These are phyloP conservation scores for Haplosporangium gracile DNA, from an alignment of 192 early-diverging fungal genomes.

Conservation along the genomic window DNA sequence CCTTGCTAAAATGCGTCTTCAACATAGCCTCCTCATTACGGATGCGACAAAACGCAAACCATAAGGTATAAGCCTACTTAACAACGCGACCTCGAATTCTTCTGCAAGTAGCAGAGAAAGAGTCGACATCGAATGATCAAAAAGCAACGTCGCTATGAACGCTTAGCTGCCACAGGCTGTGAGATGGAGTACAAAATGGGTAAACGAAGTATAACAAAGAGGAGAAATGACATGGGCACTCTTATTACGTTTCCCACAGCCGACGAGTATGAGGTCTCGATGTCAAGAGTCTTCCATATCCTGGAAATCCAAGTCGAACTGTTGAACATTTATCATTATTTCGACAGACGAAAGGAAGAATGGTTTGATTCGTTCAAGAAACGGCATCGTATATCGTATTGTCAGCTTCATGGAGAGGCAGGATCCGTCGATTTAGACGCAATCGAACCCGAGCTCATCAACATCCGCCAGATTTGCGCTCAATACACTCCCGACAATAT, in stretches of 20 bases:
- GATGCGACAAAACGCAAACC: too few species aligned
- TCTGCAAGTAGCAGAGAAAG: too few species aligned
- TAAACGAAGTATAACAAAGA: neutral
- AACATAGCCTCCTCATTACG: too few species aligned
- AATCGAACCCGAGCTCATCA: constrained; percentile 18
- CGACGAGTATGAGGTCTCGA: constrained; percentile 3
- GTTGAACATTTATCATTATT: constrained; percentile 20
- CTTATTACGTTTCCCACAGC: neutral
- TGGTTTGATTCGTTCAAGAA: constrained; percentile 19
- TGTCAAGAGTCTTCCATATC: constrained; percentile 3
- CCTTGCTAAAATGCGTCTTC: too few species aligned
- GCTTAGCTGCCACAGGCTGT: too few species aligned
- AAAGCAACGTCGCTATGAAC: too few species aligned
- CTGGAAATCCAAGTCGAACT: constrained; percentile 9
- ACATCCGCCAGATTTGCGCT: constrained; percentile 6
- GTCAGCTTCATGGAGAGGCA: constrained; percentile 17
- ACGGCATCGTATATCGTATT: constrained; percentile 5
- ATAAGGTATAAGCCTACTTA: too few species aligned
- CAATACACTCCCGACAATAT: constrained; percentile 17
- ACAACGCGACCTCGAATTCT: too few species aligned
- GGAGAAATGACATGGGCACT: neutral
- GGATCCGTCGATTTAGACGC: constrained; percentile 13
- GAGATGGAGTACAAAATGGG: too few species aligned
- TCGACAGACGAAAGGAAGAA: neutral
- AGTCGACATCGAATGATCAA: too few species aligned